Conservation (phyloP, 192 early-diverging fungal species). For the Backusella mclennaniae region DNA sequence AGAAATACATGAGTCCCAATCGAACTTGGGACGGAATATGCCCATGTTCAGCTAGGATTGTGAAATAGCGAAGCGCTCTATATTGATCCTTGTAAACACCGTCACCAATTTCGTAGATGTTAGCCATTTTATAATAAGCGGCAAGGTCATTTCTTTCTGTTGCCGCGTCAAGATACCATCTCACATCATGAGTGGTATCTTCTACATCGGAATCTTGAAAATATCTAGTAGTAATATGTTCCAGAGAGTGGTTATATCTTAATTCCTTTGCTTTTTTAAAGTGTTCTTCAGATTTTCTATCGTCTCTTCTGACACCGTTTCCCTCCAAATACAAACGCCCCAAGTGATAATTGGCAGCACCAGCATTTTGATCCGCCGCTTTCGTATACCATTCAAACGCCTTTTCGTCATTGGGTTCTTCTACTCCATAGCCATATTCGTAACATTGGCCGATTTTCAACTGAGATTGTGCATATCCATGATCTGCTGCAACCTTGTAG, state of each 20-base stretch:
- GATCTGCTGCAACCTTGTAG: neutral
- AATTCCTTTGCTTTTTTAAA: neutral
- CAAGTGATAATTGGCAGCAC: neutral
- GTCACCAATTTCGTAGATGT: neutral
- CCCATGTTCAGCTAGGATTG: neutral
- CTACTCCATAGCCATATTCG: neutral
- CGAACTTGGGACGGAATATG: neutral
- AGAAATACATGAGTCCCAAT: neutral
- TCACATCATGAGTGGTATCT: neutral
- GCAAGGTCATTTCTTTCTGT: neutral
- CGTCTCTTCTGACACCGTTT: neutral
- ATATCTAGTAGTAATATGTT: neutral
- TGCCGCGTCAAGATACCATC: neutral
- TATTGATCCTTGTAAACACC: neutral
- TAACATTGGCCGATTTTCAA: neutral
- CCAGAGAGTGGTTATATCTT: neutral
- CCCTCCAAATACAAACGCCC: neutral
- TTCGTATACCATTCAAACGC: neutral
- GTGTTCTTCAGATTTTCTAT: neutral
- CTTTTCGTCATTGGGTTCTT: neutral
- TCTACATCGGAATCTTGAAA: neutral
- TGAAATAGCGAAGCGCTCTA: neutral
- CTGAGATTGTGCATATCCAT: neutral
- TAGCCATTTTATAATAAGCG: neutral
- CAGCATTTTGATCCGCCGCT: neutral